Base-by-base conservation (phyloP, 2,329 filamentous ascomycete genomes). In the Scedosporium minutisporum region DNA sequence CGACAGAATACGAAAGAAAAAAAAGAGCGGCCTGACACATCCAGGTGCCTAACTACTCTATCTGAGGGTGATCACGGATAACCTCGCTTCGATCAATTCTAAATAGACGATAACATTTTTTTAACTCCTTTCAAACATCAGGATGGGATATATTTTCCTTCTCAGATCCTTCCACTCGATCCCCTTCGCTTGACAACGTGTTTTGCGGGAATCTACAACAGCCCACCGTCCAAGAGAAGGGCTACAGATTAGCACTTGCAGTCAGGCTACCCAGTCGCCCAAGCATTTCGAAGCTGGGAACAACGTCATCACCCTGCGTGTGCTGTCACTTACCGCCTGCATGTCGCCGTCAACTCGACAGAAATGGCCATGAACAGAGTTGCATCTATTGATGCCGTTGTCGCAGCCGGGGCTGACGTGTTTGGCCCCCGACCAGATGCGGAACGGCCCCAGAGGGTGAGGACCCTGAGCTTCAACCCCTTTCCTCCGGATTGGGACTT, bases 391-490 rank as follows among this genome's bases (percentile, higher is more conserved):
- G 81, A 84, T 72, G 82, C 80, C 23, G 80, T 83, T 65, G 71
- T 78, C 62, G 74, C 73, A 63, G 63, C 76, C 27, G 72, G 72
- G n/a, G 65, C 68, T 41, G 77, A 77, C 38, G 71, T 70, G 38
- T 66, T 68, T 23, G 64, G 70, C 58, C 70, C 73, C 51, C 75
- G 72, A 55, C 78, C 78, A 10, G 77, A 78, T 66, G 76, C 78
- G 33, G 81, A 79, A 57, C 65, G 77, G 18, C 77, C 44, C 25
- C 42, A 51, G 27, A 42, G 80, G 33, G 75, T 78, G 10, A 76
- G 78, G 58, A 80, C 78, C 63, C 73, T 84, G 57, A 82, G 74
- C 66, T 84, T 84, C 70, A 84, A 82, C 67, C 81, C 81, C 6
- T 70, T 84, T 21, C 81, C 81, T 3, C 77, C 82, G 62, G 76